These are phyloP conservation scores for Rhodofomes roseus DNA, from an alignment of 1,284 basidiomycete species.

Conservation along the genomic window DNA sequence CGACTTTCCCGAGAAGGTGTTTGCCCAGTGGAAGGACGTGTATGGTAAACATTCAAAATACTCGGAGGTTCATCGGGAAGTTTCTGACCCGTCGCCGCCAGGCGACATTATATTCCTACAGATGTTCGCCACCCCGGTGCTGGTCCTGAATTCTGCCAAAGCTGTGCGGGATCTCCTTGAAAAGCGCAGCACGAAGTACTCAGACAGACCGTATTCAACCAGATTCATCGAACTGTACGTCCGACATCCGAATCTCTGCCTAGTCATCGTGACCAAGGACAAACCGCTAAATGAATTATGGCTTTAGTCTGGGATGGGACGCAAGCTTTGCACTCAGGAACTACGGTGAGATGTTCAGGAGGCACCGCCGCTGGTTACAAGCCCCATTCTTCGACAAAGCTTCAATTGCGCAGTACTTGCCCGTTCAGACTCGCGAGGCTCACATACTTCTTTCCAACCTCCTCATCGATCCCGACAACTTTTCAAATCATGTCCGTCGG, in stretches of 20 bases:
- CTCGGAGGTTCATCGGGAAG: not conserved
- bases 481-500: not conserved
- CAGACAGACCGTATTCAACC: conserved; percentile 26
- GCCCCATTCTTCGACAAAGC: conserved; percentile 23
- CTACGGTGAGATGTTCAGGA: not conserved
- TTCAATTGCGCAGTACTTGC: conserved; percentile 18
- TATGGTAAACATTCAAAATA: conserved; percentile 1
- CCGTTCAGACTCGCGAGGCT: conserved; percentile 23
- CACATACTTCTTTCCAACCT: conserved; percentile 22
- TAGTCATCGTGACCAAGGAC: no score
- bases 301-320: not conserved
- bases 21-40: conserved; percentile 22
- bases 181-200: conserved; percentile 36
- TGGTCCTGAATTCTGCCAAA: conserved; percentile 34
- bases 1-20: conserved; percentile 35
- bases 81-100: conserved; percentile 22
- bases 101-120: conserved; percentile 30
- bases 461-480: not conserved
- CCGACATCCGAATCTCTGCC: no score
- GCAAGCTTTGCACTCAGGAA: not conserved
- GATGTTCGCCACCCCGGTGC: conserved; percentile 30
- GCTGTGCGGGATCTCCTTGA: conserved; percentile 37
- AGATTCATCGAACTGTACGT: not conserved
- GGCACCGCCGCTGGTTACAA: conserved; percentile 27
- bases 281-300: not conserved